These are phyloP conservation scores for Saccharomyces pastorianus DNA, from an alignment of 1,139 yeast genomes.

Conservation along the genomic window DNA sequence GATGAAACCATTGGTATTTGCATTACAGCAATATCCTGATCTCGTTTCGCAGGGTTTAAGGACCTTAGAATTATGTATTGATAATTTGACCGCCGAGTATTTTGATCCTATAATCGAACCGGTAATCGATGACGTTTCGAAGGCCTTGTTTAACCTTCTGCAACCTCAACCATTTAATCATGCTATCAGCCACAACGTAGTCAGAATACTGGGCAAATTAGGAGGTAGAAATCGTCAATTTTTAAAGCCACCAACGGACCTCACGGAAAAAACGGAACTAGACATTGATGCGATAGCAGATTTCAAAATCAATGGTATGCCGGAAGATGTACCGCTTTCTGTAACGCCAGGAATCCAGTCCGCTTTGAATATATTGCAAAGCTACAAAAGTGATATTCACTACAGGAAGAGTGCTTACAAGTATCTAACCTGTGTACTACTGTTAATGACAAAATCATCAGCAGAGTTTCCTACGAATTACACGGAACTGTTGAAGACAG, in stretches of 20 bases:
- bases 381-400: constrained; percentile 54
- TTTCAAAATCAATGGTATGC: constrained; percentile 64
- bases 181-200: constrained; percentile 91
- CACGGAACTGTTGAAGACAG: constrained; percentile 40
- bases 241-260: constrained; percentile 61
- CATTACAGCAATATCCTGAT: constrained; percentile 85
- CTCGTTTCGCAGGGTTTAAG: constrained; percentile 88
- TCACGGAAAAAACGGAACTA: constrained; percentile 48
- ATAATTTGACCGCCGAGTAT: constrained; percentile 89
- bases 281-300: constrained; percentile 65
- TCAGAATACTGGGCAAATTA: constrained; percentile 84
- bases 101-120: constrained; percentile 97
- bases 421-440: constrained; percentile 58
- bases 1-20: constrained; percentile 85
- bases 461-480: constrained; percentile 54
- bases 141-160: constrained; percentile 84
- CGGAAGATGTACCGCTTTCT: constrained; percentile 55
- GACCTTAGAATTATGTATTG: constrained; percentile 93
- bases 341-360: constrained; percentile 77
- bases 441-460: constrained; percentile 57
- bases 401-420: constrained; percentile 72
- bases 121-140: constrained; percentile 86
- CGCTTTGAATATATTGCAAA: constrained; percentile 60
- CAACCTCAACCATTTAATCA: constrained; percentile 84
- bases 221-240: constrained; percentile 94